These are phyloP conservation scores for Nannochloropsis gaditana DNA, from an alignment of 108 stramenopile genomes.

Conservation along the genomic window DNA sequence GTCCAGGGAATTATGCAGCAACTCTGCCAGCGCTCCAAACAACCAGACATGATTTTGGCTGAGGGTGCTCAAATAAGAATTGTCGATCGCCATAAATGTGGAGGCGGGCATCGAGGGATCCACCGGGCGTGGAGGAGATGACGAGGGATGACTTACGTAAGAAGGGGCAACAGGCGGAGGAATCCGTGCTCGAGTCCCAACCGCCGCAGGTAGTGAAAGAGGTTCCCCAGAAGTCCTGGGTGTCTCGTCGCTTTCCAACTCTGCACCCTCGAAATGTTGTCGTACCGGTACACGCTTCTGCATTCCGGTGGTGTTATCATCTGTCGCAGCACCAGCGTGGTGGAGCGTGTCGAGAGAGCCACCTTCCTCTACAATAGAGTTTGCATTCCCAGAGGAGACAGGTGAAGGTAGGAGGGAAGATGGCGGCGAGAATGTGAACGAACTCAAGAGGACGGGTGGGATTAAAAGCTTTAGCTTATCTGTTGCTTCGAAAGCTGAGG, in stretches of 20 bases:
- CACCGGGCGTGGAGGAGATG: not conserved
- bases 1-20: constrained; percentile 22
- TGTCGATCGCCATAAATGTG: not conserved
- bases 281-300: not conserved
- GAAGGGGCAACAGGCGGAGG: not conserved
- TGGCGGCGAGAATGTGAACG: not conserved
- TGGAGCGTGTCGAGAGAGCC: not conserved
- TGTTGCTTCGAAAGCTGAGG: not conserved
- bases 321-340: not conserved
- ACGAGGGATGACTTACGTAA: not conserved
- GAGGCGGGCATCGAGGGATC: not conserved
- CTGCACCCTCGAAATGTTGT: not conserved
- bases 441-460: constrained; percentile 1
- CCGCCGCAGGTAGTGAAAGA: not conserved
- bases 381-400: not conserved
- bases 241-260: not conserved
- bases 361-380: not conserved
- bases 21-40: constrained; percentile 24
- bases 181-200: not conserved
- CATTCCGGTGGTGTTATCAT: not conserved
- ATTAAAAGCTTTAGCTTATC: not conserved
- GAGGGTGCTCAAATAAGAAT: not conserved
- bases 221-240: not conserved
- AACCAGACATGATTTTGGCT: constrained; percentile 18
- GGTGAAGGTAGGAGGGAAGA: not conserved